Evolutionary conservation across 805 yeast species (phyloP).

Genomic region (Metschnikowia peoriensis): DNA sequence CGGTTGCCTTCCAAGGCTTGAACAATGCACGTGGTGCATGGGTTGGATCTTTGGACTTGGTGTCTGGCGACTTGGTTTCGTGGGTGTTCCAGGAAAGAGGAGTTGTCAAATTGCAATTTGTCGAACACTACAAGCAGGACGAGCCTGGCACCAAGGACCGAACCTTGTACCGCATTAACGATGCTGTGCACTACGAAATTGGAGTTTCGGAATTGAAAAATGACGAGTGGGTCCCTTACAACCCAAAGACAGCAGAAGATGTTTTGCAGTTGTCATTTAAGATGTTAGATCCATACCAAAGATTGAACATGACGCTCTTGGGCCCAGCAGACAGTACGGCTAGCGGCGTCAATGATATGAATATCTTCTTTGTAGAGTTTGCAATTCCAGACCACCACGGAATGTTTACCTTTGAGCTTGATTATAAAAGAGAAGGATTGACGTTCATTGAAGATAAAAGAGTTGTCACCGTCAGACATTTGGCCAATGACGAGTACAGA

Average conservation of each 20-base stretch:
- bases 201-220: conserved; percentile 46
- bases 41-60: conserved; percentile 67
- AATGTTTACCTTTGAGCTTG: conserved; percentile 80
- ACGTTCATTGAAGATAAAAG: conserved; percentile 62
- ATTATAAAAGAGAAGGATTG: conserved; percentile 76
- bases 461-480: conserved; percentile 83
- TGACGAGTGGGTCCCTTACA: conserved; percentile 69
- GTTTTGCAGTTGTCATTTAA: conserved; percentile 80
- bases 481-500: conserved; percentile 92
- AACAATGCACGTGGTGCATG: conserved; percentile 77
- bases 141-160: conserved; percentile 35
- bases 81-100: conserved; percentile 79
- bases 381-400: conserved; percentile 95
- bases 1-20: conserved; percentile 75
- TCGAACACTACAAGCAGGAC: conserved; percentile 53
- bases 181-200: conserved; percentile 56
- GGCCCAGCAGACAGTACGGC: conserved; percentile 34
- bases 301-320: conserved; percentile 57
- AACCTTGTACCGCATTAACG: conserved; percentile 68
- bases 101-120: conserved; percentile 55
- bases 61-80: conserved; percentile 33
- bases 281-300: conserved; percentile 94
- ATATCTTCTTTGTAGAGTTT: conserved; percentile 53
- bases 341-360: conserved; percentile 45
- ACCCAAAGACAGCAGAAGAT: conserved; percentile 33